These are phyloP conservation scores for Cyberlindnera misumaiensis DNA, from an alignment of 805 yeast species.

Conservation along the genomic window DNA sequence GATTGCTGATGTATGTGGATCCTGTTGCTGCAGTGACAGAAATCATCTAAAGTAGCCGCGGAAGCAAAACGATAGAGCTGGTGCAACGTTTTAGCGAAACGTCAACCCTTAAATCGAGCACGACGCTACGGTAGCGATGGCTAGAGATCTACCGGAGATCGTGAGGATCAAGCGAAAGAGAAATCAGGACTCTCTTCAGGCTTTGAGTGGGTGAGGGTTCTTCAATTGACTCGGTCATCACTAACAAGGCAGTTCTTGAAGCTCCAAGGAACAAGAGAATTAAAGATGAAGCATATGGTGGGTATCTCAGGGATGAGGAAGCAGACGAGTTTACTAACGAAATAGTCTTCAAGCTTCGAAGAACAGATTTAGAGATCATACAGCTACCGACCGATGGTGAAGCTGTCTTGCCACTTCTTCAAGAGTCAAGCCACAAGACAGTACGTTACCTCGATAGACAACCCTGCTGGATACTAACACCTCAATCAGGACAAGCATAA, in stretches of 20 bases:
- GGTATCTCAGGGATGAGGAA: conserved; percentile 11
- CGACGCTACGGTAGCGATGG: background rate
- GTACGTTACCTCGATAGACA: conserved; percentile 2
- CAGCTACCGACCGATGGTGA: conserved; percentile 11
- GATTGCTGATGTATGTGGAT: background rate
- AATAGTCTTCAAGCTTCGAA: conserved; percentile 39
- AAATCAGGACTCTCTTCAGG: conserved; percentile 83
- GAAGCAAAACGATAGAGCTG: background rate
- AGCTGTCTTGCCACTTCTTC: conserved; percentile 17
- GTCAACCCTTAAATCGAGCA: no score
- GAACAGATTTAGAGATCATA: conserved; percentile 34
- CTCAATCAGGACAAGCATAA: conserved; percentile 19
- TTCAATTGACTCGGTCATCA: background rate
- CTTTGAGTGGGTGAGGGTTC: conserved; percentile 38
- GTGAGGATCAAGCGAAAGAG: conserved; percentile 84
- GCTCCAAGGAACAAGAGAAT: conserved; percentile 34
- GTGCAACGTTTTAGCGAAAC: no score
- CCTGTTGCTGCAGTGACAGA: background rate
- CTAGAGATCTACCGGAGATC: conserved; percentile 41
- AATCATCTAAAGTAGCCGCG: no score
- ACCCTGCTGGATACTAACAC: conserved; percentile 1
- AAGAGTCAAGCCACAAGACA: conserved; percentile 16
- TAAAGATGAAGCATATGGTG: conserved; percentile 25
- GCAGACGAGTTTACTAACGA: background rate
- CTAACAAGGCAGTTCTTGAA: conserved; percentile 25